Evolutionary conservation across 208 protist species (phyloP), one percentile per base, ranked within the genome.

Genomic region (Endotrypanum monterogeii): DNA sequence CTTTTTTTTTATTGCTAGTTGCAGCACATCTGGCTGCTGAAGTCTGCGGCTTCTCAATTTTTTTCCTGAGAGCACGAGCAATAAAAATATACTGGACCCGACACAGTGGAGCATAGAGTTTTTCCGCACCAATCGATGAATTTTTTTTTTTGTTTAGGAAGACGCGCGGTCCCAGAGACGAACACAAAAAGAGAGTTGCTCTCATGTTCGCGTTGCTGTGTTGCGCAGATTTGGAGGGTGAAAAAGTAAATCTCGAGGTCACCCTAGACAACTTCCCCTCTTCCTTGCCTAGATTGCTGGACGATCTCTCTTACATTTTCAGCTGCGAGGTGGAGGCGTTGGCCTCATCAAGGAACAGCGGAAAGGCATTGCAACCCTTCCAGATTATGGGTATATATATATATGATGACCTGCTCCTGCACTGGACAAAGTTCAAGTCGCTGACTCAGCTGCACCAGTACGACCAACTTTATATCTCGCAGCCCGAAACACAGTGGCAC

Each of bases 401-500:
- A 44, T 96, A 94, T 73, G 89, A 96, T 61, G 92, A 96, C 71
- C 74, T 50, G 12, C 55, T 67, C 20, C 56, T 91, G 61, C 68
- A 81, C 57, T 96, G 92, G 92, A 72, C 73, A n/a, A 73, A 84
- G 51, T 74, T 96, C 0, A 63, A 83, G 52, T 82, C 76, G 2
- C 50, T 83, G 28, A 50, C 82, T 3, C 89, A 96, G 73, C 73
- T 94, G n/a, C 86, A 91, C 68, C 88, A 93, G 74, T 94, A 92
- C 78, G 89, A 94, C 69, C 92, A 96, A 78, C 73, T 96, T 6
- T 96, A 96, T 72, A 78, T 89, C 20, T 96, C 94, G 66, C 92
- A 96, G 73, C 89, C 92, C 0, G 88, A 92, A 44, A 89, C 68
- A 1, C 32, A 57, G 44, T 85, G 77, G 68, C 88, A 96, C 73